Evolutionary conservation across 2,329 filamentous ascomycete genomes (phyloP), one percentile per base, ranked within the genome.

Genomic region (Xylaria sp.): DNA sequence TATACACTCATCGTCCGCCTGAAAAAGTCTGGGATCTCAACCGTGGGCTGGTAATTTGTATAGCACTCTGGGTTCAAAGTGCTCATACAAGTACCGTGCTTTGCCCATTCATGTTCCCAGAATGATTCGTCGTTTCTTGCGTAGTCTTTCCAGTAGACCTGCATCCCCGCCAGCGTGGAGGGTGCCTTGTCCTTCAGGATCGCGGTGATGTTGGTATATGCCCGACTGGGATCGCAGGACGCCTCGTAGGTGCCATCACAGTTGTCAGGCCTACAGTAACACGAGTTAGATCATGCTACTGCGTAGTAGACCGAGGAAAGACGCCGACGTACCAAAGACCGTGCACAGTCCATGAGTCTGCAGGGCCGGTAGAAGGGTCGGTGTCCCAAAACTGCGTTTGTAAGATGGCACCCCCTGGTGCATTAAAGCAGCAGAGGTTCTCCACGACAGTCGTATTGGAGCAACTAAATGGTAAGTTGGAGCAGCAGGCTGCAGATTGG

Each of bases 331-430:
- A 64, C 82, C 75, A 88, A 9, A 91, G 78, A 2, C 88, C 88
- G 69, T 91, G 89, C 44, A 91, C 80, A 1, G 87, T 91, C 88
- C 88, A 92, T 5, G 83, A 86, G 68, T 90, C 82, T 51, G 74
- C 74, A 2, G 89, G 88, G 0, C 89, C 88, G 4, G 84, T 81
- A 1, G 80, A 76, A 1, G 87, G 87, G 59, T 80, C 70, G 0
- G 83, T 82, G 68, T 92, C 88, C 89, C 89, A 92, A 75, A 92
- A 92, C 68, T 92, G 88, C 1, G 89, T 92, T 72, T 84, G 83
- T 9, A 91, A 78, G 44, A 92, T 75, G 63, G 89, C 84, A 9
- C 89, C 89, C 2, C 87, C 85, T 0, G 88, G 88, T 18, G 84
- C 79, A 69, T 89, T 89, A 77, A 91, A 89, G 75, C 89, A 92